A percentile compares a stretch with the other conserved stretches of the same genome.
Evolutionary conservation across 2,329 filamentous ascomycete genomes (phyloP).

Genomic region (Teratosphaeria pseudoeucalypti): DNA sequence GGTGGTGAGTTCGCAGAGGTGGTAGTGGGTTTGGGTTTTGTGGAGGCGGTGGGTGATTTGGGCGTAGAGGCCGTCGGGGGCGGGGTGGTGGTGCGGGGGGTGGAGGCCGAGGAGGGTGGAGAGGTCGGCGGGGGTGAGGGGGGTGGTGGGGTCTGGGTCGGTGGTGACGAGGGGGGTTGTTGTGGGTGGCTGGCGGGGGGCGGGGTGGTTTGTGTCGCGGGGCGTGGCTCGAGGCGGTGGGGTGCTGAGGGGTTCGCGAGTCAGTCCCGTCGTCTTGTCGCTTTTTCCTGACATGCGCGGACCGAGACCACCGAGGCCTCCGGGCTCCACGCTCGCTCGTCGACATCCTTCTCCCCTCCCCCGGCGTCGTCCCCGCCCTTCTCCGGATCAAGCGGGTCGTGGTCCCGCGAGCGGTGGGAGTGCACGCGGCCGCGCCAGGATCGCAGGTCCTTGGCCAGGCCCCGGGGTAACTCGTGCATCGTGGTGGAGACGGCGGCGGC

Average conservation of each 20-base stretch:
- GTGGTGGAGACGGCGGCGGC: too few species aligned
- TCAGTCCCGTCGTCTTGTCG: slow-evolving; percentile 13
- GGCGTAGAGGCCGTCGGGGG: slow-evolving; percentile 19
- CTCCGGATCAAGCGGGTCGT: slow-evolving; percentile 11
- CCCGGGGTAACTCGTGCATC: slow-evolving; percentile 26
- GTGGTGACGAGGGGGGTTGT: not conserved
- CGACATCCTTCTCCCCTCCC: slow-evolving; percentile 10
- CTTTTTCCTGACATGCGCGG: slow-evolving; percentile 5
- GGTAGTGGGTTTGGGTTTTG: slow-evolving; percentile 20
- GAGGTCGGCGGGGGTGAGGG: slow-evolving; percentile 13
- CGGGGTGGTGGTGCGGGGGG: slow-evolving; percentile 17
- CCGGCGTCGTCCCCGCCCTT: slow-evolving; percentile 14
- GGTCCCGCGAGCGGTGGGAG: not conserved
- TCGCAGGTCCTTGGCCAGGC: slow-evolving; percentile 18
- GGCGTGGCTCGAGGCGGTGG: not conserved
- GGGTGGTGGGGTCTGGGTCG: slow-evolving; percentile 9
- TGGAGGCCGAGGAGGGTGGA: slow-evolving; percentile 24
- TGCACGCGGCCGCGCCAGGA: slow-evolving; percentile 22
- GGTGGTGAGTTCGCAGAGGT: slow-evolving; percentile 20
- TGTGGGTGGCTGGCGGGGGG: not conserved
- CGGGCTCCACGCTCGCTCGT: slow-evolving; percentile 8
- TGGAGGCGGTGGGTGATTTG: slow-evolving; percentile 10
- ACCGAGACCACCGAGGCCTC: not conserved
- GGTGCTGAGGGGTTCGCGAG: too few species aligned
- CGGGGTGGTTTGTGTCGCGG: not conserved